Percentiles rank a stretch among this genome's conserved stretches.
Conservation (phyloP, 306 rosid species). For the Delonix regia region DNA sequence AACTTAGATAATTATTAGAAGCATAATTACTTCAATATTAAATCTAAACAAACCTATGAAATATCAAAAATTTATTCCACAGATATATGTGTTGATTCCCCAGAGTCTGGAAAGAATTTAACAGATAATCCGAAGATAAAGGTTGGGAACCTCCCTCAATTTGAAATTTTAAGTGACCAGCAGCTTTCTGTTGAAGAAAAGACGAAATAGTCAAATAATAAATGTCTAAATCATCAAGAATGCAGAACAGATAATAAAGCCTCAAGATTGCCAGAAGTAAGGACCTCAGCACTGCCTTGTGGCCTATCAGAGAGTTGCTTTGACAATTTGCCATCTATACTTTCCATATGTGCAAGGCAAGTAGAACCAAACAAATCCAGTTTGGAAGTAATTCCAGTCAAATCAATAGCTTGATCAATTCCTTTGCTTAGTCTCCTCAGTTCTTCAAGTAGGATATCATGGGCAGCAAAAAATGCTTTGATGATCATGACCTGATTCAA, state of each 20-base stretch:
- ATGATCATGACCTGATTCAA: conserved; percentile 58
- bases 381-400: conserved; percentile 62
- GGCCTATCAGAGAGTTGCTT: conserved; percentile 51
- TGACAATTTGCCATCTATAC: conserved; percentile 41
- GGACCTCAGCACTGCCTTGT: conserved; percentile 62
- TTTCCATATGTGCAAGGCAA: conserved; percentile 40
- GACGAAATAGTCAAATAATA: background rate
- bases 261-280: conserved; percentile 35
- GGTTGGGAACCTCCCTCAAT: conserved; percentile 47
- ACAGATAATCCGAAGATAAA: conserved; percentile 55
- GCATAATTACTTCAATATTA: conserved; percentile 24
- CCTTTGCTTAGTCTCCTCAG: conserved; percentile 74
- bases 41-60: conserved; percentile 73
- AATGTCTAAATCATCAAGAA: conserved; percentile 28
- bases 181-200: conserved; percentile 50
- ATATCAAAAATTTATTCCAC: conserved; percentile 84
- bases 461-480: conserved; percentile 75
- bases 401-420: conserved; percentile 68
- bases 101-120: conserved; percentile 52
- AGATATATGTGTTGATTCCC: conserved; percentile 72
- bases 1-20: conserved; percentile 25
- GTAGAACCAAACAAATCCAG: conserved; percentile 58
- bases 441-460: conserved; percentile 80
- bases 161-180: conserved; percentile 43
- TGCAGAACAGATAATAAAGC: conserved; percentile 32